These are phyloP conservation scores for Pichia kluyveri DNA, from an alignment of 805 yeast genomes.

Conservation along the genomic window DNA sequence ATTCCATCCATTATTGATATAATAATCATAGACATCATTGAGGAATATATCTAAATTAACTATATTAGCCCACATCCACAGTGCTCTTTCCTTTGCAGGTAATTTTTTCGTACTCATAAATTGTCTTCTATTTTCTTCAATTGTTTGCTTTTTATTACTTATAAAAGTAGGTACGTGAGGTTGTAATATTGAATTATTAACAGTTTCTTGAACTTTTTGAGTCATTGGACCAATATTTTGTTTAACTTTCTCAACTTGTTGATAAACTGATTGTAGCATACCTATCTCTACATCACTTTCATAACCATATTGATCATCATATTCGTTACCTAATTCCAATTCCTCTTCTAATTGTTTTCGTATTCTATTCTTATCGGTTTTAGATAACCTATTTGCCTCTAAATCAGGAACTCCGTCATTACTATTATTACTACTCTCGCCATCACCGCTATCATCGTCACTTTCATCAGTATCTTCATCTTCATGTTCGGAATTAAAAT, in stretches of 20 bases:
- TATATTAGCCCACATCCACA: conserved; percentile 96
- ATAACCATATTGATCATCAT: neutral
- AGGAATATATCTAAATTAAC: conserved; percentile 84
- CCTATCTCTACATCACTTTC: conserved; percentile 3
- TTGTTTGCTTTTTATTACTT: neutral
- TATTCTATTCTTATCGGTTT: conserved; percentile 11
- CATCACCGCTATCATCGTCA: neutral
- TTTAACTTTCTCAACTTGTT: conserved; percentile 13
- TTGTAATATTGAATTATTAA: conserved; percentile 8
- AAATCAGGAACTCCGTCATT: neutral
- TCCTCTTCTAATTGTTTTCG: conserved; percentile 15
- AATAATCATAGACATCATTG: conserved; percentile 75
- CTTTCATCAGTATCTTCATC: neutral
- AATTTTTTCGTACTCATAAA: conserved; percentile 26
- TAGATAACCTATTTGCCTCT: neutral
- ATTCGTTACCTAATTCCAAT: conserved; percentile 21
- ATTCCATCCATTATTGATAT: conserved; percentile 72
- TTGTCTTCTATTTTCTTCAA: neutral
- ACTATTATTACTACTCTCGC: neutral
- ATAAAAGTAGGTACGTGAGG: conserved; percentile 10
- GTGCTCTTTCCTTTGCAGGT: conserved; percentile 65
- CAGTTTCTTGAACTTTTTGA: conserved; percentile 19
- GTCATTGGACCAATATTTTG: conserved; percentile 14
- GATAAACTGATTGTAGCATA: conserved; percentile 10
- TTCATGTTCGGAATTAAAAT: conserved; percentile 22